Percentiles rank a stretch among this genome's conserved stretches.
phyloP scores from a whole-genome alignment of 2,329 filamentous ascomycete genomes.

The Pseudopithomyces chartarum region DNA sequence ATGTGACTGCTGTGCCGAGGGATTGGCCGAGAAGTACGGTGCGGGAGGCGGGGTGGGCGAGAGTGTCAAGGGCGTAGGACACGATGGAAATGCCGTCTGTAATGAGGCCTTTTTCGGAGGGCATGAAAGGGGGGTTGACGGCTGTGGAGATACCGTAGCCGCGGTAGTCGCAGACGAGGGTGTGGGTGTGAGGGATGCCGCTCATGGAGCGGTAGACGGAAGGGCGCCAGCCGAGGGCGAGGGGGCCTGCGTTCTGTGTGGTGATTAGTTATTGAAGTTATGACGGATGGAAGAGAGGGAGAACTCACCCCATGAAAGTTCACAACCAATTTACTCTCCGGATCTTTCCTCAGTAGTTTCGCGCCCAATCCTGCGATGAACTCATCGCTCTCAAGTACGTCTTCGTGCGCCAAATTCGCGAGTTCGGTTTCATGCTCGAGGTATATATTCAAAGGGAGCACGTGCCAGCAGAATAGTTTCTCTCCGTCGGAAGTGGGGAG shows the following conservation, averaged over 20 bases:
- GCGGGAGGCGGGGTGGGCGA: constrained; percentile 68
- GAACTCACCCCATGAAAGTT: constrained; percentile 67
- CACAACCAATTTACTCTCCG: constrained; percentile 59
- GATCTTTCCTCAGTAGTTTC: constrained; percentile 56
- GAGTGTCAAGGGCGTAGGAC: constrained; percentile 70
- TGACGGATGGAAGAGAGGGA: neutral
- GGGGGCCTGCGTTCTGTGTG: constrained; percentile 77
- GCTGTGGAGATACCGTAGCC: constrained; percentile 84
- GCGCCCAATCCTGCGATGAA: constrained; percentile 56
- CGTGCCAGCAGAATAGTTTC: constrained; percentile 85
- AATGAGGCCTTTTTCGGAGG: constrained; percentile 80
- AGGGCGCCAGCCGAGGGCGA: constrained; percentile 78
- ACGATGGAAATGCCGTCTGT: constrained; percentile 76
- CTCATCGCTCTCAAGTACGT: constrained; percentile 49
- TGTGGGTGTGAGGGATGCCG: constrained; percentile 70
- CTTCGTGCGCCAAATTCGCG: constrained; percentile 40
- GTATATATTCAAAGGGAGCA: constrained; percentile 80
- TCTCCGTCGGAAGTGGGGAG: constrained; percentile 76
- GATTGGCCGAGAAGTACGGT: constrained; percentile 87
- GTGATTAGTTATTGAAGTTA: neutral
- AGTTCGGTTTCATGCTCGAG: constrained; percentile 70
- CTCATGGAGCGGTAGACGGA: constrained; percentile 78
- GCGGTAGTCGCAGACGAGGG: constrained; percentile 89
- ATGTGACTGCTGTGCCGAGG: constrained; percentile 82
- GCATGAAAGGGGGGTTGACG: constrained; percentile 50